These are phyloP conservation scores for Trematosphaeria pertusa DNA, from an alignment of 2,329 filamentous ascomycete species.

Conservation along the genomic window DNA sequence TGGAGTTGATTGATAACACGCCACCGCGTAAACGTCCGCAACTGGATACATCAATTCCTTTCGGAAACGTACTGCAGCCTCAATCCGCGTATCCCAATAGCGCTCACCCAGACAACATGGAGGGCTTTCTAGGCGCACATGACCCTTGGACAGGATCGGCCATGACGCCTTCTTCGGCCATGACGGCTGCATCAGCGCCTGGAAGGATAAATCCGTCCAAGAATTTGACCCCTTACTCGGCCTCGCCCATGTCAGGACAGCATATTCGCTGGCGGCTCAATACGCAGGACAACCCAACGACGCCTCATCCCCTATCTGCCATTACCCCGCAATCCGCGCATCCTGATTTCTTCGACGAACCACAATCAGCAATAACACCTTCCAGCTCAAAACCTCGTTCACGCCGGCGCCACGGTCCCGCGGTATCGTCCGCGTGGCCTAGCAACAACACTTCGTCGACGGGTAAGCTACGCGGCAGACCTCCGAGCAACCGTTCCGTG, in stretches of 20 bases:
- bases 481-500: conserved; percentile 73
- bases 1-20: conserved; percentile 55
- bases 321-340: conserved; percentile 69
- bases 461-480: conserved; percentile 79
- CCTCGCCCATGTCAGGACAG: conserved; percentile 50
- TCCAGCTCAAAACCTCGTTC: conserved; percentile 59
- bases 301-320: conserved; percentile 79
- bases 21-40: conserved; percentile 65
- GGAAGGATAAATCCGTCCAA: conserved; percentile 41
- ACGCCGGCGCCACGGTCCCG: conserved; percentile 76
- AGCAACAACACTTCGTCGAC: conserved; percentile 66
- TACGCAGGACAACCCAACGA: conserved; percentile 67
- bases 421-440: conserved; percentile 90
- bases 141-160: conserved; percentile 57
- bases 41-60: conserved; percentile 60
- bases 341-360: conserved; percentile 63
- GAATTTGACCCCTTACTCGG: conserved; percentile 50
- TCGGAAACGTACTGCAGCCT: conserved; percentile 45
- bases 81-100: conserved; percentile 61
- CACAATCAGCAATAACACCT: conserved; percentile 76
- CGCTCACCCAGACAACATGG: conserved; percentile 63
- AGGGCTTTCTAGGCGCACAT: conserved; percentile 48
- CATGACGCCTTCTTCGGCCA: conserved; percentile 47
- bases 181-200: conserved; percentile 45
- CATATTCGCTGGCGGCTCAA: conserved; percentile 59